A percentile compares a stretch with the other conserved stretches of the same genome.
Conservation (phyloP, 352 stramenopile genomes). For the Phytopythium oedochilum region DNA sequence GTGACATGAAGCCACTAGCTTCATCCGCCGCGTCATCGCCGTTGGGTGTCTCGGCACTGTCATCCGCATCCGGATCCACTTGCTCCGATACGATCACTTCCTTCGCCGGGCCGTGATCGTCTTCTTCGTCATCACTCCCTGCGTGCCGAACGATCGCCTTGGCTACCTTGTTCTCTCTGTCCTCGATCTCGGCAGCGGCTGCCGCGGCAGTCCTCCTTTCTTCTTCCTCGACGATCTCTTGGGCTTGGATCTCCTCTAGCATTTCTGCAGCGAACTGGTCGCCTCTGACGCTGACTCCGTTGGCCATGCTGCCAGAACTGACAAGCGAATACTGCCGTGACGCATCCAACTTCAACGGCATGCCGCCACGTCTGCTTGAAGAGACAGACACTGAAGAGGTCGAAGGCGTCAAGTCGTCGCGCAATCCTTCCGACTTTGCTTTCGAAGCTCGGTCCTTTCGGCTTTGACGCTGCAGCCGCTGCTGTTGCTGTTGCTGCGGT, state of each 20-base stretch:
- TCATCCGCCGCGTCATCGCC: conserved; percentile 52
- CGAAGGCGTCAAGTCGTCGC: background rate
- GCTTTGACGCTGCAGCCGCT: background rate
- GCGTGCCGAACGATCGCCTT: conserved; percentile 2
- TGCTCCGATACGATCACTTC: conserved; percentile 46
- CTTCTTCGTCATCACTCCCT: background rate
- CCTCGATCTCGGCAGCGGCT: conserved; percentile 7
- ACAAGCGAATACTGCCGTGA: background rate
- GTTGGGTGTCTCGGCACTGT: conserved; percentile 10
- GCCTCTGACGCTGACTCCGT: background rate
- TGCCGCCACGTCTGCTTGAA: conserved; percentile 1
- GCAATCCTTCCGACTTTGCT: background rate
- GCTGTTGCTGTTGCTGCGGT: no score
- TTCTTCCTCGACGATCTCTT: conserved; percentile 37
- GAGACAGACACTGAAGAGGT: background rate
- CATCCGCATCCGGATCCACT: conserved; percentile 57
- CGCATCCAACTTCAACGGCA: background rate
- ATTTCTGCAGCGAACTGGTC: conserved; percentile 44
- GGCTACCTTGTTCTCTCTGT: conserved; percentile 1
- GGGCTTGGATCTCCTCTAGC: conserved; percentile 38
- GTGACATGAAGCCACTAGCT: conserved; percentile 28
- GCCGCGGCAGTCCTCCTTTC: conserved; percentile 9
- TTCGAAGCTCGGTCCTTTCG: background rate
- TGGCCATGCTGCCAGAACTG: background rate
- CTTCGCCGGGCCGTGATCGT: background rate